Evolutionary conservation across 331 rosid genomes (phyloP).

Genomic region (Spiraea crenata): DNA sequence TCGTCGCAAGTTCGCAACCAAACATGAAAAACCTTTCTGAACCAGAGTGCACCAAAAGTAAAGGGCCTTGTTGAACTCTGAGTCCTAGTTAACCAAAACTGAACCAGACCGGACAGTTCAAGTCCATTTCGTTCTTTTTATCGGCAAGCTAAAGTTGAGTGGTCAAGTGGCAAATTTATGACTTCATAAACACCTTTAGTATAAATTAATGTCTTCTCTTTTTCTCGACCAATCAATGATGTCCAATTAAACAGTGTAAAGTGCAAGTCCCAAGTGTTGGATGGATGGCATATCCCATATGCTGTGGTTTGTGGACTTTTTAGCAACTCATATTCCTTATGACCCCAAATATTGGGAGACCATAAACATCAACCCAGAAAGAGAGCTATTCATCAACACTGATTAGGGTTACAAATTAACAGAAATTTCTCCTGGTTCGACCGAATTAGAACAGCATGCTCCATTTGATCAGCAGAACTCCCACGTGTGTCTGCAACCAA

Average conservation of each 20-base stretch:
- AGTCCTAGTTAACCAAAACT: background rate
- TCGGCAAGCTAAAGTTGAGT: background rate
- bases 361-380: too few relatives aligned
- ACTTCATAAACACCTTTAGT: background rate
- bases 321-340: too few relatives aligned
- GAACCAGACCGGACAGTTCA: constrained; percentile 3
- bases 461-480: background rate
- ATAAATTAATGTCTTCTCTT: background rate
- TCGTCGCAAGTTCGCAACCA: background rate
- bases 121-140: too few relatives aligned
- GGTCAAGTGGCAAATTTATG: background rate
- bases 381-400: too few relatives aligned
- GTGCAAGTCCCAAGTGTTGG: background rate
- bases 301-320: too few relatives aligned
- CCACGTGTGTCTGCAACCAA: constrained; percentile 3
- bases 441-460: background rate
- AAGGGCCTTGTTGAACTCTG: background rate
- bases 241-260: background rate
- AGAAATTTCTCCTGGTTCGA: too few relatives aligned
- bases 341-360: too few relatives aligned
- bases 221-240: background rate
- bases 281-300: too few relatives aligned
- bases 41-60: background rate
- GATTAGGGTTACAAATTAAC: too few relatives aligned
- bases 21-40: background rate